Evolutionary conservation across 345 rosid species (phyloP), one percentile per base, ranked within the genome.

Genomic region (Boechera stricta): DNA sequence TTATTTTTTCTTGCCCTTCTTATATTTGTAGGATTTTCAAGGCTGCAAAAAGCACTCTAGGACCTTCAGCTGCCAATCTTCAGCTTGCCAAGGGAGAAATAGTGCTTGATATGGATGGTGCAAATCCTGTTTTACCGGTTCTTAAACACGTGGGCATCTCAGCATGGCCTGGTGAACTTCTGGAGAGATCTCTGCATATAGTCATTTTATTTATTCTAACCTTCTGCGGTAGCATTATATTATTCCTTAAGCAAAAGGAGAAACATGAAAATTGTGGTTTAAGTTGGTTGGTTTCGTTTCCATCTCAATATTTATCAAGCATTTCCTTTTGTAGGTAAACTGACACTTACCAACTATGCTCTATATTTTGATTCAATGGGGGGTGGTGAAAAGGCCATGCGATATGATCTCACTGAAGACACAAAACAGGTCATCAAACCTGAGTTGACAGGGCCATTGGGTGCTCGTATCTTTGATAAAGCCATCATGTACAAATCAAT

Each of bases 381-480:
- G 64, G 96, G 90, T 77, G 87, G 93, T 79, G 98, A 94, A 73
- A 91, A 88, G 81, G 84, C 94, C 65, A 89, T 79, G 53, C 83
- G 86, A 81, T 94, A 91, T 82, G 97, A 94, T 84, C 91, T 94
- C 65, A 88, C 84, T 51, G 81, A 60, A 39, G 95, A 91, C 72
- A 63, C 80, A 77, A 88, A 92, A 85, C 98, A 94, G 81, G 93
- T 94, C 79, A 80, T 94, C 69, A 94, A 83, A 82, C 93, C 98
- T 56, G 98, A 91, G 79, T 75, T 90, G 80, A 94, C 97, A 55
- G 98, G 97, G 67, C 98, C 97, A 38, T 69, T 91, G 84, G 98
- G 97, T 66, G 97, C 97, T 84, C 93, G 98, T 64, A 86, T 94
- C 62, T 94, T 94, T 77, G 97, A 94, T 80, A 94, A 90, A 81